Evolutionary conservation across 2,329 filamentous ascomycete species (phyloP).

Genomic region (Aspergillus phoenicis): DNA sequence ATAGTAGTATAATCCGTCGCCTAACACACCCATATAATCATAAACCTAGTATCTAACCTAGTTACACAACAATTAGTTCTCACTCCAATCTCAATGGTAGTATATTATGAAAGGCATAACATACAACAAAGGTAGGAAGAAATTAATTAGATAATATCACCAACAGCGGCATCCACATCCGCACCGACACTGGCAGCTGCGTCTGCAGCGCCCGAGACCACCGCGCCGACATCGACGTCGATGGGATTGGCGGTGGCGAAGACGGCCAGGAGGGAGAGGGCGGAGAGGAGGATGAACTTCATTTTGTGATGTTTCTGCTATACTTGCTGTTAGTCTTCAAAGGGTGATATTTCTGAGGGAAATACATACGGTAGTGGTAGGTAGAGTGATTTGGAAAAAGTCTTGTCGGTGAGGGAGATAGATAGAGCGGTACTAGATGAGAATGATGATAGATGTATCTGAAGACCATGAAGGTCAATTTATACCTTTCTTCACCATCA

Average conservation of each 20-base stretch:
- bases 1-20: no score
- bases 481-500: no score
- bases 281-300: slow-evolving; percentile 1
- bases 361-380: neutral
- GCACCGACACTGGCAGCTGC: neutral
- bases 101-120: neutral
- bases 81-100: no score
- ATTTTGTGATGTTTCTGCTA: neutral
- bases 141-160: neutral
- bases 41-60: no score
- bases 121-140: no score
- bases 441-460: no score
- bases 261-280: slow-evolving; percentile 3
- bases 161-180: neutral
- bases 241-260: neutral
- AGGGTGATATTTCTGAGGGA: neutral
- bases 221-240: neutral
- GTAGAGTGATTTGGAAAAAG: neutral
- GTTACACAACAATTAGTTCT: no score
- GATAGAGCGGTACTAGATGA: no score
- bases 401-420: no score
- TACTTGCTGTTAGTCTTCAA: neutral
- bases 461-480: no score
- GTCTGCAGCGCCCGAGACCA: neutral
- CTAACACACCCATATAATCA: no score